Evolutionary conservation across 192 early-diverging fungal genomes (phyloP), one percentile per base, ranked within the genome.

Genomic region (Geranomyces variabilis): DNA sequence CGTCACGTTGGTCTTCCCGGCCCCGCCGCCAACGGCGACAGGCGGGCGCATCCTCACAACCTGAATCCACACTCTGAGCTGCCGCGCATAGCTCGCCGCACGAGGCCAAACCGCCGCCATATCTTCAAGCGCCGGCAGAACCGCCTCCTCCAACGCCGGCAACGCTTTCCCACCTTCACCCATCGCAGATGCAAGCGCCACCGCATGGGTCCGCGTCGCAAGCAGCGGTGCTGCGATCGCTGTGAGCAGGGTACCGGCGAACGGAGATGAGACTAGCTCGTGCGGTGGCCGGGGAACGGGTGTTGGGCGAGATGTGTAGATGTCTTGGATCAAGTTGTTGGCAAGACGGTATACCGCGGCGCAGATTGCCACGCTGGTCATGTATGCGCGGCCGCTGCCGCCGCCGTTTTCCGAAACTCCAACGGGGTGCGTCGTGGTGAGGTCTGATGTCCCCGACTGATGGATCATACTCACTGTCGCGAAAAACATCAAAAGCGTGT

Each of bases 401-500:
- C 36, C 36, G 10, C 5, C 36, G 36, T 41, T 3, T 41, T 10
- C 36, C 36, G n/a, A n/a, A n/a, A n/a, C n/a, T n/a, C 36, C 36
- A 13, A 64, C 44, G 34, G 15, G 33, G 41, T 64, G 63, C 10
- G 21, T 41, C 5, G 43, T 64, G 41, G 14, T 5, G 21, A 24
- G 2, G 21, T 64, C 63, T 1, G 17, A 4, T 6, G 41, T 19
- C 2, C 5, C 15, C 1, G 43, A 45, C 43, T 64, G 63, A 36
- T 64, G 63, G 28, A 64, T 41, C 5, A 64, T 1, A 10, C 21
- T 45, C 3, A 64, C 1, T 3, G 63, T 45, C 1, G 63, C 63
- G 43, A 64, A 45, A 36, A 64, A 64, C 41, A 64, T 15, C n/a
- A 64, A 36, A 36, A 64, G 33, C 41, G 63, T 64, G 63, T 64